These are phyloP conservation scores for Gaeumannomyces tritici DNA, from an alignment of 2,329 filamentous ascomycete species.

Conservation along the genomic window DNA sequence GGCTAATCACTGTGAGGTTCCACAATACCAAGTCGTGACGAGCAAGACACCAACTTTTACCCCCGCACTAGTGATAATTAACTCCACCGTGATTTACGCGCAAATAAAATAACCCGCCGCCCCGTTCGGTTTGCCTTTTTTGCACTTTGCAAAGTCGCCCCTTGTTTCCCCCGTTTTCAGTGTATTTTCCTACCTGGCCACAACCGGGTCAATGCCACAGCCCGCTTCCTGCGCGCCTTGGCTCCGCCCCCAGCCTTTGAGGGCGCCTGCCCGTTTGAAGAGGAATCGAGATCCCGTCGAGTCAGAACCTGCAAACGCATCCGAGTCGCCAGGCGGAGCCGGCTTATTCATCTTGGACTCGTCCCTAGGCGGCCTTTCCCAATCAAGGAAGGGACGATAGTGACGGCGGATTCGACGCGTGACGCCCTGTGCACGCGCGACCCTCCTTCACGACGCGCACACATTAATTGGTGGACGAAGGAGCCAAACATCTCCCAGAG, in stretches of 20 bases:
- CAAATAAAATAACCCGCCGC: background rate
- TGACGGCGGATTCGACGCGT: background rate
- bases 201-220: background rate
- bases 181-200: background rate
- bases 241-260: background rate
- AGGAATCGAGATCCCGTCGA: too few relatives aligned
- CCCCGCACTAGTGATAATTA: background rate
- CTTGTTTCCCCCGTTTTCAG: background rate
- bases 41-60: background rate
- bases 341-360: too few relatives aligned
- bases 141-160: background rate
- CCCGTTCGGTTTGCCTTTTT: background rate
- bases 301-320: too few relatives aligned
- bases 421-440: too few relatives aligned
- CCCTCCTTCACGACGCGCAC: background rate
- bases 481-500: background rate
- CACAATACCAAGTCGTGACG: too few relatives aligned
- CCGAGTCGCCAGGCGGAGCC: too few relatives aligned
- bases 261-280: too few relatives aligned
- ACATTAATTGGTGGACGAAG: background rate
- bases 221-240: too few relatives aligned
- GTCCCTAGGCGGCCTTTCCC: too few relatives aligned
- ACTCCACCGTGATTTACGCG: background rate
- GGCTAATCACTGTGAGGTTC: background rate
- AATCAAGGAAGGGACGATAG: background rate